A percentile compares a stretch with the other conserved stretches of the same genome.
Conservation (phyloP, 1,139 yeast species). For the Yamadazyma blattariae region DNA sequence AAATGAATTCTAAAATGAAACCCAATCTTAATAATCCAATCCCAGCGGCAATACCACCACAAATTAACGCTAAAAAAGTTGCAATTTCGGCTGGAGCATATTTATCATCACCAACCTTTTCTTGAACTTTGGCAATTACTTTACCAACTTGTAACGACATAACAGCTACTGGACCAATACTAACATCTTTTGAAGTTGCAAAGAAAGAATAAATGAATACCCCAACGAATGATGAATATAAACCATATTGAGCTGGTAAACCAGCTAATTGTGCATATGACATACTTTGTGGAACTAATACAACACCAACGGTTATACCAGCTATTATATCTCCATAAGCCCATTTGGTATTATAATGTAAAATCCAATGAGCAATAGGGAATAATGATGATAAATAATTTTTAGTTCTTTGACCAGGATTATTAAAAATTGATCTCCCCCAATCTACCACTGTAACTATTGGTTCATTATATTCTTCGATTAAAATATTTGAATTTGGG, state of each 20-base stretch:
- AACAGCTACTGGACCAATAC: conserved; percentile 96
- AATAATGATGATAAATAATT: conserved; percentile 62
- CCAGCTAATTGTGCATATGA: conserved; percentile 89
- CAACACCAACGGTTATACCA: conserved; percentile 91
- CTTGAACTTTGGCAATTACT: conserved; percentile 64
- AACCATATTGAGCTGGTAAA: conserved; percentile 77
- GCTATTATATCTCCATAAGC: conserved; percentile 81
- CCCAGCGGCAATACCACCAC: conserved; percentile 84
- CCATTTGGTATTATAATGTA: conserved; percentile 81
- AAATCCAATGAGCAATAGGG: conserved; percentile 80
- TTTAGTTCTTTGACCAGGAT: conserved; percentile 39
- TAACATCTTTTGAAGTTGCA: conserved; percentile 94
- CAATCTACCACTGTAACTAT: conserved; percentile 48
- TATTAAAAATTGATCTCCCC: conserved; percentile 28
- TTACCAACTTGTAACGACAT: conserved; percentile 87
- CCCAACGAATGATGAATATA: conserved; percentile 91
- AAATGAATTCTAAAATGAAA: conserved; percentile 82
- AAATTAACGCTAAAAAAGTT: conserved; percentile 70
- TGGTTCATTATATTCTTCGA: conserved; percentile 41
- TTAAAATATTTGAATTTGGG: conserved; percentile 10
- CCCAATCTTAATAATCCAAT: conserved; percentile 83
- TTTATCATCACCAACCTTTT: conserved; percentile 26
- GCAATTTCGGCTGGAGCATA: conserved; percentile 69
- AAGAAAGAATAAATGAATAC: conserved; percentile 84
- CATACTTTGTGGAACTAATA: conserved; percentile 93